A percentile compares a stretch with the other conserved stretches of the same genome.
Evolutionary conservation across 257 asterid genomes (phyloP).

Genomic region (Asclepias syriaca): DNA sequence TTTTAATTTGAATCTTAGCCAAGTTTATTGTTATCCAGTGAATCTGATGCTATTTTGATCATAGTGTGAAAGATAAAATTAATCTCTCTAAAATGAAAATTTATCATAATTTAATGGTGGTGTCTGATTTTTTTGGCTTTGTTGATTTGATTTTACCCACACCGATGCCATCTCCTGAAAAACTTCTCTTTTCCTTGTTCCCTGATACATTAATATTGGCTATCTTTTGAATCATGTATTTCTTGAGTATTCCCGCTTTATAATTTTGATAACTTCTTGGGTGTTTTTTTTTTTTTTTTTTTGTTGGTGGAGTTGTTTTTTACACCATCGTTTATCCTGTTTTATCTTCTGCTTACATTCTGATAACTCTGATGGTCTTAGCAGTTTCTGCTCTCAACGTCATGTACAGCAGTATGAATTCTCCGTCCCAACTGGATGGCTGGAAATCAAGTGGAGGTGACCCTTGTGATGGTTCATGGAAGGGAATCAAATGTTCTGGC

Average conservation of each 20-base stretch:
- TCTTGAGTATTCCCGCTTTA: neutral
- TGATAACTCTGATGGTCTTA: neutral
- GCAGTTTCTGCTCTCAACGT: slow-evolving; percentile 54
- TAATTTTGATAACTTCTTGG: neutral
- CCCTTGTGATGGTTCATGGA: slow-evolving; percentile 78
- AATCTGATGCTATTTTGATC: neutral
- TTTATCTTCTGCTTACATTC: neutral
- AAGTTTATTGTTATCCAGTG: neutral
- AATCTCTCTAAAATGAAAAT: too few relatives aligned
- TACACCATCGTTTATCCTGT: neutral
- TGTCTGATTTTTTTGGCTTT: neutral
- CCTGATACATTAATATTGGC: neutral
- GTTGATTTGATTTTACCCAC: neutral
- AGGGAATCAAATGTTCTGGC: slow-evolving; percentile 65
- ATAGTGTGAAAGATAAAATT: too few relatives aligned
- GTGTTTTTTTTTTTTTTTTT: neutral
- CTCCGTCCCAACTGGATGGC: slow-evolving; percentile 51
- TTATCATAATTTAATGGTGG: too few relatives aligned
- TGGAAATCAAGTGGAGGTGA: slow-evolving; percentile 79
- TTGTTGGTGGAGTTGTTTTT: neutral
- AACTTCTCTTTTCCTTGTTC: neutral
- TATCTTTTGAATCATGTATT: neutral
- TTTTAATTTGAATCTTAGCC: neutral
- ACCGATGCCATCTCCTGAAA: neutral
- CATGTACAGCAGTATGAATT: slow-evolving; percentile 57